Conservation (phyloP, 257 asterid genomes). For the Ligustrum vulgare region DNA sequence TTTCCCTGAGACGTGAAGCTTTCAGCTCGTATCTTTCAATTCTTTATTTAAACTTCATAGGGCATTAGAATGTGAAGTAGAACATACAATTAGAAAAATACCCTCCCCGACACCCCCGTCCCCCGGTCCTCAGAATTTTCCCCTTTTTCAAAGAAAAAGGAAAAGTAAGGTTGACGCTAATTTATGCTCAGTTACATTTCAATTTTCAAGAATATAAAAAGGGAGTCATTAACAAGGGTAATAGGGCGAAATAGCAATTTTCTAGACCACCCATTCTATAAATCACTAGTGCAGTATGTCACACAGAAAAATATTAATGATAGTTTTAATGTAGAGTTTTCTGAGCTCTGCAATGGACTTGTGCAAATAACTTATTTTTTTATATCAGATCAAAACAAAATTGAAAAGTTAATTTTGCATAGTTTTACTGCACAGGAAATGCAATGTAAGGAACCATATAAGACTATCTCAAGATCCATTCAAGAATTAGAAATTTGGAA, state of each 20-base stretch:
- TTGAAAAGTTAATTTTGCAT: not conserved
- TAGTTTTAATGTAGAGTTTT: not conserved
- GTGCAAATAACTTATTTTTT: not conserved
- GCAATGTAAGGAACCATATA: not conserved
- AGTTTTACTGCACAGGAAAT: not conserved
- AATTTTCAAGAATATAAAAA: not conserved
- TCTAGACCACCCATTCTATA: not conserved
- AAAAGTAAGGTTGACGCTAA: not conserved
- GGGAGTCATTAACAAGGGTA: not conserved
- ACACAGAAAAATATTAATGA: not conserved
- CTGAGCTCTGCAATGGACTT: not conserved
- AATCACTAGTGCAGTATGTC: not conserved
- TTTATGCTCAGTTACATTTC: not conserved
- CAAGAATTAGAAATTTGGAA: not conserved
- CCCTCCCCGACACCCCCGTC: not conserved
- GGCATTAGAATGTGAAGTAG: not conserved
- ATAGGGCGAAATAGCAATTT: not conserved
- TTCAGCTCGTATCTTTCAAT: not conserved
- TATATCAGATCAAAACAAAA: not conserved
- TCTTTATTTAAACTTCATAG: not conserved
- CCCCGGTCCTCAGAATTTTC: not conserved
- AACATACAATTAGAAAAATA: not conserved
- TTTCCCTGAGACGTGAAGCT: not conserved
- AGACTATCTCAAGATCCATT: not conserved
- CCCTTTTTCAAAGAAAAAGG: not conserved